Conservation (phyloP, 495 filamentous ascomycete genomes). For the Barbatosphaeria neglecta region DNA sequence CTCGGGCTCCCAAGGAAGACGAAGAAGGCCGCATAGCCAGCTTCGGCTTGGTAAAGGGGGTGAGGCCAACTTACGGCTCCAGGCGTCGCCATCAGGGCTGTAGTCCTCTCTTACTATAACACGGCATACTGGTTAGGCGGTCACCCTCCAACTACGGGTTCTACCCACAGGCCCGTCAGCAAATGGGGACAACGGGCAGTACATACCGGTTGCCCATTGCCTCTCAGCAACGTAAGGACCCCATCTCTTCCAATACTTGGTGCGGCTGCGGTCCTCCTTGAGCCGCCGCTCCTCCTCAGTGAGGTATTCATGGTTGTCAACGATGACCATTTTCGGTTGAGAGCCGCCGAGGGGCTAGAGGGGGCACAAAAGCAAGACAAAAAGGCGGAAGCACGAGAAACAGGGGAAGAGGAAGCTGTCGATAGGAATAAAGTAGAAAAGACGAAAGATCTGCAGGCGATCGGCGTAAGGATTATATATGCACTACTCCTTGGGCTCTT, state of each 20-base stretch:
- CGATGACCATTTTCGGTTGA: constrained; percentile 58
- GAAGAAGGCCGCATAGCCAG: too few species aligned
- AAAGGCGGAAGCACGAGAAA: too few species aligned
- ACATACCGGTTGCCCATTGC: constrained; percentile 82
- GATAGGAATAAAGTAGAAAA: too few species aligned
- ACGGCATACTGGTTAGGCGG: too few species aligned
- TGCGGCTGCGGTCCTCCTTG: constrained; percentile 68
- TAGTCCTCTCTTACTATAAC: constrained; percentile 91
- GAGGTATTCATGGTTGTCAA: constrained; percentile 73
- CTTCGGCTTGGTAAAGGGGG: neutral
- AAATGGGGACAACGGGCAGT: constrained; percentile 4
- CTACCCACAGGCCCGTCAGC: neutral
- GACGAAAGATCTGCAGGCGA: too few species aligned
- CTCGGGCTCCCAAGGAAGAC: too few species aligned
- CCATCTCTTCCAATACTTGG: constrained; percentile 93
- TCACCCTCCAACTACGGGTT: constrained; percentile 4
- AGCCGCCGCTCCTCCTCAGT: constrained; percentile 81
- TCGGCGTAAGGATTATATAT: too few species aligned
- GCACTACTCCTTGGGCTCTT: too few species aligned
- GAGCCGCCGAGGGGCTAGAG: neutral
- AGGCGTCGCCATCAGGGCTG: constrained; percentile 74
- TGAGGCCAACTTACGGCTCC: constrained; percentile 62
- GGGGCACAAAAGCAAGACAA: neutral
- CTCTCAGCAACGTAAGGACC: constrained; percentile 65
- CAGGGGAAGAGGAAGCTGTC: neutral